Evolutionary conservation across 257 asterid species (phyloP).

Genomic region (Solanum microdontum): DNA sequence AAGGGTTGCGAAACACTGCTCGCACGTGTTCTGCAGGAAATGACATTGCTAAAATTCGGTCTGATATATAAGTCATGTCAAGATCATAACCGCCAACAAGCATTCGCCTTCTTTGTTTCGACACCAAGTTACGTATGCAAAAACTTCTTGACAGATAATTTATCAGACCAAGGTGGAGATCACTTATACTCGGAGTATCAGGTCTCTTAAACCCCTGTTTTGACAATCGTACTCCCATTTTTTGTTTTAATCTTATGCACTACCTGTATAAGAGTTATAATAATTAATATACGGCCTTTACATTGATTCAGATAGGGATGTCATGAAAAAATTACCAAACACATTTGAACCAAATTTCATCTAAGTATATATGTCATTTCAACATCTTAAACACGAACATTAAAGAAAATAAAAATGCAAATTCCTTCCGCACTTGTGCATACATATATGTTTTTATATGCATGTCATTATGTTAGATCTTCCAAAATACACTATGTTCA

Average conservation of each 20-base stretch:
- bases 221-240: constrained; percentile 58
- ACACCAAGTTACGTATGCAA: constrained; percentile 58
- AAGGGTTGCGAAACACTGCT: constrained; percentile 70
- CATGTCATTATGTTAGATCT: not conserved
- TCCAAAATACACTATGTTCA: not conserved
- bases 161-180: constrained; percentile 20
- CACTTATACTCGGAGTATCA: not conserved
- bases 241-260: not conserved
- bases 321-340: not conserved
- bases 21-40: constrained; percentile 76
- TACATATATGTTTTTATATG: not conserved
- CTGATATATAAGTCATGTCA: constrained; percentile 76
- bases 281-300: too few species aligned
- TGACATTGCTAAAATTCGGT: constrained; percentile 63
- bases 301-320: not conserved
- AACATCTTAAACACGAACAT: not conserved
- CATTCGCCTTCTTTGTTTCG: constrained; percentile 65
- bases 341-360: not conserved
- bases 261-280: not conserved
- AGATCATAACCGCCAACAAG: constrained; percentile 77
- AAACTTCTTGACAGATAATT: constrained; percentile 32
- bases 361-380: not conserved
- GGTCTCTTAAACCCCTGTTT: constrained; percentile 22
- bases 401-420: not conserved
- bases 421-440: not conserved